Evolutionary conservation across 2,329 filamentous ascomycete genomes (phyloP).

Genomic region (Botrytis medusae): DNA sequence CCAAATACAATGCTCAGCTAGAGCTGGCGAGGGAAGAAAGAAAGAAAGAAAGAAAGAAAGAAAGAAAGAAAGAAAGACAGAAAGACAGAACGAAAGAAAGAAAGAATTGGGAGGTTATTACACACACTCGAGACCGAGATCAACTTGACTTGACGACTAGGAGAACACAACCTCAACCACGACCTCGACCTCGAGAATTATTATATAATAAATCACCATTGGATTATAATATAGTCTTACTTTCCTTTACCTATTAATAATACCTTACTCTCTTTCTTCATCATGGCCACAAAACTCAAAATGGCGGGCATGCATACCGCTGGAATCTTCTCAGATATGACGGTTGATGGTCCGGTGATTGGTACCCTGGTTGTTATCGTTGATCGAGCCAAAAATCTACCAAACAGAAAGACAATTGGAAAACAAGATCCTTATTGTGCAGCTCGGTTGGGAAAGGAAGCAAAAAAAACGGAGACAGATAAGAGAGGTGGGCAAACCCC

Average conservation of each 20-base stretch:
- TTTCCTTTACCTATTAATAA: constrained; percentile 6
- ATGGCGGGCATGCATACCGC: constrained; percentile 74
- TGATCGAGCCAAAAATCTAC: constrained; percentile 94
- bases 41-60: constrained; percentile 20
- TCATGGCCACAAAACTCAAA: constrained; percentile 56
- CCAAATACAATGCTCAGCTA: constrained; percentile 32
- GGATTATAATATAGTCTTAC: background rate
- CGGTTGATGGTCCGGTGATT: constrained; percentile 86
- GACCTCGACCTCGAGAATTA: constrained; percentile 9
- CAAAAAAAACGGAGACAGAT: constrained; percentile 95
- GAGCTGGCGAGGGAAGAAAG: constrained; percentile 29
- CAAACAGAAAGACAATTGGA: constrained; percentile 94
- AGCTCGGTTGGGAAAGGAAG: constrained; percentile 89
- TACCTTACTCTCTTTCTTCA: constrained; percentile 15
- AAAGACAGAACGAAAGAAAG: constrained; percentile 6
- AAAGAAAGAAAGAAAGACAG: constrained; percentile 8
- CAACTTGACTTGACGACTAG: background rate
- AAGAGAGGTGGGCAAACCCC: constrained; percentile 93
- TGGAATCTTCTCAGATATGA: constrained; percentile 93
- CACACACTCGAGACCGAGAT: constrained; percentile 7
- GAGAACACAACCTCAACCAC: background rate
- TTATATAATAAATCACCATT: background rate
- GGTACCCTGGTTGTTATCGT: constrained; percentile 90
- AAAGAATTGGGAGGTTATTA: background rate
- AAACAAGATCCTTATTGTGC: constrained; percentile 99